phyloP scores from a whole-genome alignment of 345 rosid species.

The Reutealis trisperma region DNA sequence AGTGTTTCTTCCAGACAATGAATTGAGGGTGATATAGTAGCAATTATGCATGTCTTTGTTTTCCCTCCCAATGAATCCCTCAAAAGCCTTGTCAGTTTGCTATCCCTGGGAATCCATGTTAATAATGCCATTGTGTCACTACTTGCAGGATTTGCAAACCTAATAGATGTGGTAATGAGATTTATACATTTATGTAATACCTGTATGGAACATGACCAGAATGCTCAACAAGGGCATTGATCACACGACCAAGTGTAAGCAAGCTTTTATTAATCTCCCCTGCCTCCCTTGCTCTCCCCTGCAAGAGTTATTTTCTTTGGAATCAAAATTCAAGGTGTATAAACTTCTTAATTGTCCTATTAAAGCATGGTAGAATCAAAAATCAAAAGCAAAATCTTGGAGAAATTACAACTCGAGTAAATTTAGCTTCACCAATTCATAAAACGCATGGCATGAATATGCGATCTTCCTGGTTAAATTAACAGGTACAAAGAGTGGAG shows the following conservation, averaged over 20 bases:
- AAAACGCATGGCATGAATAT: background rate
- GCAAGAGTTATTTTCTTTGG: slow-evolving; percentile 33
- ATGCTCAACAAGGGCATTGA: slow-evolving; percentile 96
- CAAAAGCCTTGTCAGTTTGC: slow-evolving; percentile 91
- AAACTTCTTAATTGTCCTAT: background rate
- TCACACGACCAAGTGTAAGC: slow-evolving; percentile 97
- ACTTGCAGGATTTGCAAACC: slow-evolving; percentile 5
- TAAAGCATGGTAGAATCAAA: background rate
- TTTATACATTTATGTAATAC: slow-evolving; percentile 32
- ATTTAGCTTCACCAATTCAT: background rate
- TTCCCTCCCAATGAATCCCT: slow-evolving; percentile 99
- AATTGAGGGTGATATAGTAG: slow-evolving; percentile 90
- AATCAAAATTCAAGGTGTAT: slow-evolving; percentile 7
- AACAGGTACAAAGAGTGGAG: background rate
- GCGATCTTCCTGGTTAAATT: slow-evolving; percentile 2
- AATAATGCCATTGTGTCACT: slow-evolving; percentile 17
- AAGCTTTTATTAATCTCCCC: slow-evolving; percentile 98
- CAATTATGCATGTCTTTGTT: slow-evolving; percentile 98
- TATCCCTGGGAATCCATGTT: slow-evolving; percentile 64
- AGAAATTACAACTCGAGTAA: slow-evolving; percentile 13
- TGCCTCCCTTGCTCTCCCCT: slow-evolving; percentile 99
- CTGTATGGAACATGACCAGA: slow-evolving; percentile 98
- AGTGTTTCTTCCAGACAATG: slow-evolving; percentile 97
- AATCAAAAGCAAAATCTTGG: slow-evolving; percentile 25
- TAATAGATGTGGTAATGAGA: slow-evolving; percentile 9